These are phyloP conservation scores for Daldinia loculata DNA, from an alignment of 495 filamentous ascomycete species.

Conservation along the genomic window DNA sequence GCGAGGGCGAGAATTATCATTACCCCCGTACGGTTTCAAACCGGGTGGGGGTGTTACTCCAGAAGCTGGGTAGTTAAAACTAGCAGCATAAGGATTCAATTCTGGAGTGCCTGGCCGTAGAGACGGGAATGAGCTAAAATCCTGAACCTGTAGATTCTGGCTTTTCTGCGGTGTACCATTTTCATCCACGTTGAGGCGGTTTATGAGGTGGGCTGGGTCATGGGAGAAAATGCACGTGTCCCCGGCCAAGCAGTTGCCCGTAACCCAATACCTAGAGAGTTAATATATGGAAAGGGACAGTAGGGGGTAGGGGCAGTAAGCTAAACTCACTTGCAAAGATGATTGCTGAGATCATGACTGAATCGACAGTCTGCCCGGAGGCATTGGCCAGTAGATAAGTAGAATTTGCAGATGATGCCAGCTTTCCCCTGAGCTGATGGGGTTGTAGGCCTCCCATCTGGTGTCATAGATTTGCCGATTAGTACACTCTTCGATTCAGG, in stretches of 20 bases:
- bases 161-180: slow-evolving; percentile 66
- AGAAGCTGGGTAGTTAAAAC: slow-evolving; percentile 59
- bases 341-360: slow-evolving; percentile 93
- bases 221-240: slow-evolving; percentile 97
- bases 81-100: slow-evolving; percentile 64
- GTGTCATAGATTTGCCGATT: slow-evolving; percentile 90
- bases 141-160: slow-evolving; percentile 80
- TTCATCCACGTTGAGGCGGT: slow-evolving; percentile 70
- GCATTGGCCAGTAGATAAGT: slow-evolving; percentile 89
- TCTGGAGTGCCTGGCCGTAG: slow-evolving; percentile 71
- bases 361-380: slow-evolving; percentile 95
- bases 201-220: slow-evolving; percentile 84
- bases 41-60: slow-evolving; percentile 69
- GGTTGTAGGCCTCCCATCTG: slow-evolving; percentile 73
- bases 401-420: slow-evolving; percentile 95
- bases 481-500: slow-evolving; percentile 68
- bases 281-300: slow-evolving; percentile 37
- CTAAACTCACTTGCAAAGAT: slow-evolving; percentile 92
- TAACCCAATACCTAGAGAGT: slow-evolving; percentile 85
- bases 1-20: slow-evolving; percentile 70
- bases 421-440: slow-evolving; percentile 75
- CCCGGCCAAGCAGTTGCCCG: slow-evolving; percentile 94
- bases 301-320: background rate
- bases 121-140: slow-evolving; percentile 89
- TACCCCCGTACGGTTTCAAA: slow-evolving; percentile 63